phyloP scores from a whole-genome alignment of 768 basidiomycete genomes.

The Pleurotus platypus region DNA sequence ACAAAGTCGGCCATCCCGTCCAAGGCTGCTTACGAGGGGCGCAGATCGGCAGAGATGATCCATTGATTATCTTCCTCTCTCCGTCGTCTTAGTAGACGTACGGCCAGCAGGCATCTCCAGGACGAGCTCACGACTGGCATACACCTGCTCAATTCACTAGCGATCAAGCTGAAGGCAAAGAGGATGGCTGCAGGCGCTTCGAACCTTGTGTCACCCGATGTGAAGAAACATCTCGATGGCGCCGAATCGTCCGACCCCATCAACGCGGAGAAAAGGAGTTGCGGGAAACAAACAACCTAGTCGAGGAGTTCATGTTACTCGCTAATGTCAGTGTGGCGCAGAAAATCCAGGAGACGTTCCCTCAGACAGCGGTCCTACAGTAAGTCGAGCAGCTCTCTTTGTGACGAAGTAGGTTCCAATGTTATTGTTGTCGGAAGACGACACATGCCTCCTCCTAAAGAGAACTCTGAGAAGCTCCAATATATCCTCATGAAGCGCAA shows the following conservation, averaged over 20 bases:
- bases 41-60: slow-evolving; percentile 89
- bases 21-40: slow-evolving; percentile 97
- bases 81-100: no score
- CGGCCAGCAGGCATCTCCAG: slow-evolving; percentile 50
- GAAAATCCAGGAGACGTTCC: slow-evolving; percentile 92
- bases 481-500: slow-evolving; percentile 87
- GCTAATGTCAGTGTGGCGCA: slow-evolving; percentile 93
- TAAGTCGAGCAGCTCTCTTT: slow-evolving; percentile 20
- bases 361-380: slow-evolving; percentile 92
- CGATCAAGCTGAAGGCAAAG: slow-evolving; percentile 76
- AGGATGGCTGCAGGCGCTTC: slow-evolving; percentile 98
- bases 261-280: slow-evolving; percentile 93
- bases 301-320: slow-evolving; percentile 99
- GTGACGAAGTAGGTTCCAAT: not conserved
- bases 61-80: slow-evolving; percentile 40
- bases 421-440: slow-evolving; percentile 43
- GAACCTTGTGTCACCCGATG: slow-evolving; percentile 96
- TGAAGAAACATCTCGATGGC: slow-evolving; percentile 93
- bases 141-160: slow-evolving; percentile 83
- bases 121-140: slow-evolving; percentile 85
- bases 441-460: slow-evolving; percentile 85
- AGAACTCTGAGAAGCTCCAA: slow-evolving; percentile 94
- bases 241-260: slow-evolving; percentile 93
- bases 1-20: slow-evolving; percentile 96
- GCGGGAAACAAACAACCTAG: slow-evolving; percentile 91